These are phyloP conservation scores for Drechslera avenae DNA, from an alignment of 2,329 filamentous ascomycete genomes.

Conservation along the genomic window DNA sequence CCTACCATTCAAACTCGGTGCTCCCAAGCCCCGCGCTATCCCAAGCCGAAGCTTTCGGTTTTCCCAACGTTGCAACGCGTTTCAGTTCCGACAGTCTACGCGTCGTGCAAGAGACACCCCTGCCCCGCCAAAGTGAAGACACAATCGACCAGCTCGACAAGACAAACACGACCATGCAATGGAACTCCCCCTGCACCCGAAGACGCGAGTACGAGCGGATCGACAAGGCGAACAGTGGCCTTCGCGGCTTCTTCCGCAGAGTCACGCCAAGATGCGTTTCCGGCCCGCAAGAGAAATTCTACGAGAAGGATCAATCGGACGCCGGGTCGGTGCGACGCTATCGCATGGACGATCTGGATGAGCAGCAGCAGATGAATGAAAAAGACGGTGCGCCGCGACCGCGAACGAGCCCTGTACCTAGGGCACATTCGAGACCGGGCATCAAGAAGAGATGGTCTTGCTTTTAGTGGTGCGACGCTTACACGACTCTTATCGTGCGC, in stretches of 20 bases:
- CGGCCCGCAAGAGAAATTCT: slow-evolving; percentile 42
- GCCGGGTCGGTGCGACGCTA: slow-evolving; percentile 47
- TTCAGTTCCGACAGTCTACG: slow-evolving; percentile 27
- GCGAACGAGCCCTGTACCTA: slow-evolving; percentile 17
- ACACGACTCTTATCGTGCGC: background rate
- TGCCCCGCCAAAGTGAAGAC: slow-evolving; percentile 27
- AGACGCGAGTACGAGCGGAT: slow-evolving; percentile 46
- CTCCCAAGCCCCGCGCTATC: slow-evolving; percentile 31
- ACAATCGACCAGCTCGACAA: slow-evolving; percentile 10
- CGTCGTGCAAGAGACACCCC: slow-evolving; percentile 13
- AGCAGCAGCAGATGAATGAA: slow-evolving; percentile 23
- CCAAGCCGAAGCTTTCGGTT: slow-evolving; percentile 17
- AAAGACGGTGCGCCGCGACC: slow-evolving; percentile 23
- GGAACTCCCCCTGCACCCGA: slow-evolving; percentile 45
- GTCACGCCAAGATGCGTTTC: slow-evolving; percentile 43
- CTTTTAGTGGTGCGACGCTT: slow-evolving; percentile 21
- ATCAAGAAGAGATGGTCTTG: slow-evolving; percentile 35
- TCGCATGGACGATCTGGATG: slow-evolving; percentile 37
- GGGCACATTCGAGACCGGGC: slow-evolving; percentile 4
- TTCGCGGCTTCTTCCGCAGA: slow-evolving; percentile 40
- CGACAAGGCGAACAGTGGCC: slow-evolving; percentile 45
- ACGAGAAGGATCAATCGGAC: slow-evolving; percentile 45
- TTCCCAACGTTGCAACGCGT: slow-evolving; percentile 16
- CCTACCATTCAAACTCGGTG: slow-evolving; percentile 31
- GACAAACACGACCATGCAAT: slow-evolving; percentile 43